A percentile compares a stretch with the other conserved stretches of the same genome.
Evolutionary conservation across 164 flowering plant species (phyloP).

Genomic region (Chimonanthus praecox): DNA sequence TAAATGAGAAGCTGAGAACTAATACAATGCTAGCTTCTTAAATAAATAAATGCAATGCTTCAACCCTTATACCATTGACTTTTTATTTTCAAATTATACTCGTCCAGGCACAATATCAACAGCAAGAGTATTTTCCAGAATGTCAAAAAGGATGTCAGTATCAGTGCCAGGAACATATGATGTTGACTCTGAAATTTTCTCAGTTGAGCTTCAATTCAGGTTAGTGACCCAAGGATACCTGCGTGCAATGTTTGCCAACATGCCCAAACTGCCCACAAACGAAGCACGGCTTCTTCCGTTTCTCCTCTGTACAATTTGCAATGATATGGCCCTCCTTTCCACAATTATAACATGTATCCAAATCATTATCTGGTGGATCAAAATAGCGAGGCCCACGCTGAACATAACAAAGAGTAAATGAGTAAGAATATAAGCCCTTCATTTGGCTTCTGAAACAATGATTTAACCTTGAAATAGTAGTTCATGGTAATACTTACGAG

Average conservation of each 20-base stretch:
- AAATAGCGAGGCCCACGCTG: slow-evolving; percentile 73
- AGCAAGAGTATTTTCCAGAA: too few relatives aligned
- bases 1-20: too few relatives aligned
- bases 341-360: slow-evolving; percentile 49
- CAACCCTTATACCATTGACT: neutral
- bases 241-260: slow-evolving; percentile 49
- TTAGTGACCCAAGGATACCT: slow-evolving; percentile 36
- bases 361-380: slow-evolving; percentile 47
- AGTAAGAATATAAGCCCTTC: neutral
- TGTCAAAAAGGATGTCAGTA: too few relatives aligned
- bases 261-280: slow-evolving; percentile 93
- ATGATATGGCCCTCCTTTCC: slow-evolving; percentile 54
- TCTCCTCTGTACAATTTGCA: slow-evolving; percentile 37
- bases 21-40: neutral
- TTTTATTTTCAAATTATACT: too few relatives aligned
- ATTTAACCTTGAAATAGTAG: neutral
- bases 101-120: too few relatives aligned
- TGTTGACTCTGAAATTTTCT: too few relatives aligned
- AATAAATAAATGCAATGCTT: neutral
- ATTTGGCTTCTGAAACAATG: neutral
- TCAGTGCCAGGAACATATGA: too few relatives aligned
- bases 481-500: slow-evolving; percentile 41
- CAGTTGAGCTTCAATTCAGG: too few relatives aligned
- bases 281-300: slow-evolving; percentile 75
- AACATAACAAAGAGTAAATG: slow-evolving; percentile 3